phyloP scores from a whole-genome alignment of 768 basidiomycete species.

The Paxillus involutus region DNA sequence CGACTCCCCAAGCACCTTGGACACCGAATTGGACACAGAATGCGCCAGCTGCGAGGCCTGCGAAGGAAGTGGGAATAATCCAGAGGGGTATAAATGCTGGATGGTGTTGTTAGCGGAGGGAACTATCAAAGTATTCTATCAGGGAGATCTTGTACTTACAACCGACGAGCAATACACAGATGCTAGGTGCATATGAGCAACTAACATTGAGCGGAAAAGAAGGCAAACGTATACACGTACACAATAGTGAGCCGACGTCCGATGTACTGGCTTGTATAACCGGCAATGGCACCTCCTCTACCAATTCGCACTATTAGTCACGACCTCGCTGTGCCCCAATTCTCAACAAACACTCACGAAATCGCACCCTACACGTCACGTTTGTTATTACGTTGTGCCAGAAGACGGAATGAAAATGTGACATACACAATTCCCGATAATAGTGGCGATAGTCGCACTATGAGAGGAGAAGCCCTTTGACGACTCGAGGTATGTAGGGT shows the following conservation, averaged over 20 bases:
- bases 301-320: conserved; percentile 1
- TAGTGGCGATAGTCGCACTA: conserved; percentile 71
- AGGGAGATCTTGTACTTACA: conserved; percentile 9
- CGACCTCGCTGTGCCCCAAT: neutral
- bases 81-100: conserved; percentile 71
- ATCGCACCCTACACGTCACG: conserved; percentile 40
- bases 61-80: conserved; percentile 75
- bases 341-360: conserved; percentile 31
- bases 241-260: conserved; percentile 85
- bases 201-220: neutral
- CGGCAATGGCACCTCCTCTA: conserved; percentile 71
- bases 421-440: conserved; percentile 72
- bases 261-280: conserved; percentile 69
- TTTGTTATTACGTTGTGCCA: neutral
- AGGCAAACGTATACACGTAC: conserved; percentile 4
- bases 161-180: conserved; percentile 27
- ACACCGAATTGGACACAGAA: conserved; percentile 88
- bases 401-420: neutral
- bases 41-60: conserved; percentile 74
- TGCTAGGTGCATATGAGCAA: conserved; percentile 2
- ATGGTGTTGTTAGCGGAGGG: neutral
- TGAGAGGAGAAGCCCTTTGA: conserved; percentile 61
- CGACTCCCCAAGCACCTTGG: conserved; percentile 89
- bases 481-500: conserved; percentile 70
- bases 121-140: too few relatives aligned